A percentile compares a stretch with the other conserved stretches of the same genome.
Evolutionary conservation across 2,329 filamentous ascomycete species (phyloP).

Genomic region (Saccharata proteae): DNA sequence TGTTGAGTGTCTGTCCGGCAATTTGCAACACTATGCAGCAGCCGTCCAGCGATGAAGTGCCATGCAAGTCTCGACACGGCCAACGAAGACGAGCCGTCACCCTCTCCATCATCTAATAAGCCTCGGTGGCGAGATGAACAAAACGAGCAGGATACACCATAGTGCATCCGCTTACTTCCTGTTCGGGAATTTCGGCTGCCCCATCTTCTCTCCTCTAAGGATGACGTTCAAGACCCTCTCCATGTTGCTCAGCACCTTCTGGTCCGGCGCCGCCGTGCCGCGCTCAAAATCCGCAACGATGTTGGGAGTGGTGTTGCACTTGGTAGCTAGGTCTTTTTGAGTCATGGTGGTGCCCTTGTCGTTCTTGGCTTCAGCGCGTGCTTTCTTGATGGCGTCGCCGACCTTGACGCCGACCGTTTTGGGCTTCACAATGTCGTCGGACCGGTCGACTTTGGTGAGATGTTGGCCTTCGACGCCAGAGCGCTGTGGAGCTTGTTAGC

Average conservation of each 20-base stretch:
- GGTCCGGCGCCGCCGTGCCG: slow-evolving; percentile 65
- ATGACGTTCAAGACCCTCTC: slow-evolving; percentile 81
- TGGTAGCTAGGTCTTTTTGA: slow-evolving; percentile 75
- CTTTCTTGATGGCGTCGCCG: slow-evolving; percentile 68
- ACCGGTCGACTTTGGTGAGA: slow-evolving; percentile 93
- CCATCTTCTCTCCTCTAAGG: slow-evolving; percentile 75
- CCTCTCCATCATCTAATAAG: too few species aligned
- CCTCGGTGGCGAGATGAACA: too few species aligned
- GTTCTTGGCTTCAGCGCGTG: slow-evolving; percentile 70
- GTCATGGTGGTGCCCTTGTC: slow-evolving; percentile 65
- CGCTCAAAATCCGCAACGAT: slow-evolving; percentile 79
- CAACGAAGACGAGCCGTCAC: too few species aligned
- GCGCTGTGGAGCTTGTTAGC: slow-evolving; percentile 28
- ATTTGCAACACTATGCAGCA: too few species aligned
- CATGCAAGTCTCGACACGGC: too few species aligned
- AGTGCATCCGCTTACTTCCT: slow-evolving; percentile 53
- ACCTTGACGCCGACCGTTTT: slow-evolving; percentile 72
- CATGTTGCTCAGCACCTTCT: slow-evolving; percentile 67
- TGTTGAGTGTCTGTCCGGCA: too few species aligned
- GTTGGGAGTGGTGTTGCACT: slow-evolving; percentile 75
- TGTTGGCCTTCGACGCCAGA: slow-evolving; percentile 70
- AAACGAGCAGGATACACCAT: too few species aligned
- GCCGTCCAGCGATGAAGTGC: too few species aligned
- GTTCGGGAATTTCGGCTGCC: slow-evolving; percentile 63
- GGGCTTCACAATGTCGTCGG: slow-evolving; percentile 94